These are phyloP conservation scores for Sabuloglossum arenarium DNA, from an alignment of 495 filamentous ascomycete genomes.

Conservation along the genomic window DNA sequence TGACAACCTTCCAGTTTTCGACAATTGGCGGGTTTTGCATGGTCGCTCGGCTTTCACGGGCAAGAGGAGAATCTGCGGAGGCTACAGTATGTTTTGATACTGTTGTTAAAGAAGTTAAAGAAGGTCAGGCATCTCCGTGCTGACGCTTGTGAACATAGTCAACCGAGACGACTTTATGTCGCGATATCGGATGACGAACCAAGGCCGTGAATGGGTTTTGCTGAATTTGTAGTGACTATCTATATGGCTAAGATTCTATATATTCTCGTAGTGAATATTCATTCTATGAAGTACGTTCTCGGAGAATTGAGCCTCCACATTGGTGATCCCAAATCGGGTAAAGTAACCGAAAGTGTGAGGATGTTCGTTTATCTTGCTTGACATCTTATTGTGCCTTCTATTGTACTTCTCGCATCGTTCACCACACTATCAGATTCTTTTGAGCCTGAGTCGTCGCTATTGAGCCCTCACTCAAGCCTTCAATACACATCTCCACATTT, in stretches of 20 bases:
- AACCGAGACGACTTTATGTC: slow-evolving; percentile 77
- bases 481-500: no score
- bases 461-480: background rate
- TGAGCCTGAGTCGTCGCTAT: no score
- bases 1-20: slow-evolving; percentile 39
- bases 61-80: slow-evolving; percentile 71
- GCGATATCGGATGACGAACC: slow-evolving; percentile 50
- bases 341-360: no score
- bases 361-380: slow-evolving; percentile 2
- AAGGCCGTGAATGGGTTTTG: slow-evolving; percentile 31
- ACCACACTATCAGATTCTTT: background rate
- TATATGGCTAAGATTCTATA: no score
- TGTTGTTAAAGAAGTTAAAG: no score
- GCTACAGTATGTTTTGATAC: slow-evolving; percentile 42
- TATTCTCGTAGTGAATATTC: no score
- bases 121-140: background rate
- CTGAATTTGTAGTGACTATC: slow-evolving; percentile 18
- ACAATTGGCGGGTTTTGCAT: slow-evolving; percentile 90
- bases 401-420: background rate
- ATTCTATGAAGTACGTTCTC: no score
- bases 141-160: slow-evolving; percentile 24
- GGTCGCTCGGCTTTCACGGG: slow-evolving; percentile 65
- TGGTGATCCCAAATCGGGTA: no score
- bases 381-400: no score
- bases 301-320: no score